Base-by-base conservation (phyloP, 306 rosid genomes). In the Sechiopsis laciniata region DNA sequence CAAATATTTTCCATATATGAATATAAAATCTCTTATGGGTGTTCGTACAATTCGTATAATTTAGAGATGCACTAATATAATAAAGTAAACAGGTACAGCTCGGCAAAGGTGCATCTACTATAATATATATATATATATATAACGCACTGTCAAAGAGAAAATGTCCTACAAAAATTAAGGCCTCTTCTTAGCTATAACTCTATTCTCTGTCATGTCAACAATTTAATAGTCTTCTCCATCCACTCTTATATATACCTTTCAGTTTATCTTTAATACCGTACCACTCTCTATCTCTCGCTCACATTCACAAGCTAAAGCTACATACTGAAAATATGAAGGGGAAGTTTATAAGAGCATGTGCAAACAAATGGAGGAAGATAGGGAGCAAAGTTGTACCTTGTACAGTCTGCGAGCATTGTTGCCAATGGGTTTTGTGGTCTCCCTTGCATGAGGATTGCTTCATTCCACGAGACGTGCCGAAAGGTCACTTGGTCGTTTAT, bases 401-500 rank as follows among this genome's bases (percentile, higher is more conserved):
- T 72, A 37, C 81, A 26, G 81, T 85, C 66, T 81, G 88, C 59
- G 89, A 83, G 59, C 19, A 73, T 11, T 82, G 88, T 80, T 79
- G 86, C 67, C 82, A 86, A 78, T 83, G 90, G 89, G 81, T 79
- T 37, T 52, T 82, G 55, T 82, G 93, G 88, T 75, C 80, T 32
- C 68, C 80, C 57, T 17, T 81, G 32, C 84, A 86, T 26, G 84
- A 87, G 75, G 78, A 84, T 29, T 61, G 55, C 66, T 83, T 84
- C 4, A 89, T 90, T 24, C 99, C 99, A 54, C 86, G 83, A 73
- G 99, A 94, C 67, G 99, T 94, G 71, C 99, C 99, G 29, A 91
- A 83, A 85, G 97, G 99, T 71, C 99, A 95, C 82, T 82, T 88
- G 77, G 97, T 88, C 59, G 92, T 95, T 4, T 95, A 91, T 11